A percentile compares a stretch with the other conserved stretches of the same genome.
Conservation (phyloP, 2,329 filamentous ascomycete species). For the Colletotrichum shisoi region DNA sequence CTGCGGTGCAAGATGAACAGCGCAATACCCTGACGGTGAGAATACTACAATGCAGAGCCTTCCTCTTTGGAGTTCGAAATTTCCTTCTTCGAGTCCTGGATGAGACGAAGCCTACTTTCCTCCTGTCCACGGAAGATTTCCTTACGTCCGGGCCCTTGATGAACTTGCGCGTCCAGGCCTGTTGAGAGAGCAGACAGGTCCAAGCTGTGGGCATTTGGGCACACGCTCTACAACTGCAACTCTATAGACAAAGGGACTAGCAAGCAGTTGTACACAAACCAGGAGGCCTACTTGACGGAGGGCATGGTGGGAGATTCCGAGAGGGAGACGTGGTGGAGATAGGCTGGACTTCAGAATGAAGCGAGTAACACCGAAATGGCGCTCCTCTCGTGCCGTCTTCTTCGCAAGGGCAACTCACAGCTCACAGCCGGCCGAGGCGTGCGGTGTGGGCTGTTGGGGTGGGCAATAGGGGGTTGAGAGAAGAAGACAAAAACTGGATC, state of each 20-base stretch:
- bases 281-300: conserved; percentile 48
- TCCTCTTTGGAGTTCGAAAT: too few relatives aligned
- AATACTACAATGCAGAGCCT: too few relatives aligned
- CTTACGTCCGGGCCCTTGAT: conserved; percentile 51
- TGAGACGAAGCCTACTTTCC: too few relatives aligned
- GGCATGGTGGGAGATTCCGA: neutral
- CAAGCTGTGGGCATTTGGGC: conserved; percentile 56
- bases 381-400: neutral
- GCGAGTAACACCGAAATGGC: neutral
- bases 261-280: conserved; percentile 47
- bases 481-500: neutral
- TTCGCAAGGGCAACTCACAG: neutral
- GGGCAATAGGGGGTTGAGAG: neutral
- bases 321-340: neutral
- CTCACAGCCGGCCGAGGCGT: neutral
- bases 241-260: conserved; percentile 41
- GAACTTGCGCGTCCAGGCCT: conserved; percentile 49
- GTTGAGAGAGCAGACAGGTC: conserved; percentile 51
- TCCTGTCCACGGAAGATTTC: too few relatives aligned
- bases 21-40: too few relatives aligned
- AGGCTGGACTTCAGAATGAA: too few relatives aligned
- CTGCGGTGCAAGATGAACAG: too few relatives aligned
- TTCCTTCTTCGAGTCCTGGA: conserved; percentile 22
- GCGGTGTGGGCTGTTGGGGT: neutral
- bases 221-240: conserved; percentile 57